Evolutionary conservation across 2,329 filamentous ascomycete species (phyloP), one percentile per base, ranked within the genome.

Genomic region (Orbilia javanica): DNA sequence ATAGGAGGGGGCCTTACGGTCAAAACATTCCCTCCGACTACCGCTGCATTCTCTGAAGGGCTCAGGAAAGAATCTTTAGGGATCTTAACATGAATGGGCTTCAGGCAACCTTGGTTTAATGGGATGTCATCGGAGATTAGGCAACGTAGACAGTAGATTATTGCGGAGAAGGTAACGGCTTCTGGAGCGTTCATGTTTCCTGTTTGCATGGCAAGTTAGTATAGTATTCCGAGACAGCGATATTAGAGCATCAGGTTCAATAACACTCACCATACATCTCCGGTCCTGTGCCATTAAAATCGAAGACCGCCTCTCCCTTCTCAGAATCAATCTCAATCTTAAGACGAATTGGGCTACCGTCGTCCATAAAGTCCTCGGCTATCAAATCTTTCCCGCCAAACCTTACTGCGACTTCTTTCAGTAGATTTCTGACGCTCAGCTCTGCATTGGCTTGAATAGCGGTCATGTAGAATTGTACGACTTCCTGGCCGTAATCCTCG

Each of bases 351-450:
- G 92, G 92, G 8, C 89, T 92, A 27, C 93, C 93, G 81, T 96
- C 93, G 81, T 96, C 93, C 92, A 96, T 96, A 85, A 90, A 93
- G 82, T 97, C 93, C 0, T 90, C 86, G 0, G 93, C 92, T 6
- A 89, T 88, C 0, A 96, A 87, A n/a, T 92, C 89, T 72, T 89
- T 87, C 1, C 91, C 91, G 80, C 89, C 87, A 80, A 93, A 93
- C 25, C 89, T 87, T 79, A 88, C 88, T 81, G 89, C 87, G n/a
- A 95, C 90, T 2, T 88, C 86, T 82, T 91, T 93, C 29, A 96
- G 86, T 4, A 96, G 87, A 63, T 88, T 89, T 18, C 92, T 88
- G 0, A 97, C 93, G 34, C 90, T 91, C 0, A 89, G 86, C 81
- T 94, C 93, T 0, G 93, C 93, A 53, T 94, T 96, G 75, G 90